Percentiles rank a stretch among this genome's conserved stretches.
Conservation (phyloP, 208 protist genomes). For the Crithidia fasciculata region DNA sequence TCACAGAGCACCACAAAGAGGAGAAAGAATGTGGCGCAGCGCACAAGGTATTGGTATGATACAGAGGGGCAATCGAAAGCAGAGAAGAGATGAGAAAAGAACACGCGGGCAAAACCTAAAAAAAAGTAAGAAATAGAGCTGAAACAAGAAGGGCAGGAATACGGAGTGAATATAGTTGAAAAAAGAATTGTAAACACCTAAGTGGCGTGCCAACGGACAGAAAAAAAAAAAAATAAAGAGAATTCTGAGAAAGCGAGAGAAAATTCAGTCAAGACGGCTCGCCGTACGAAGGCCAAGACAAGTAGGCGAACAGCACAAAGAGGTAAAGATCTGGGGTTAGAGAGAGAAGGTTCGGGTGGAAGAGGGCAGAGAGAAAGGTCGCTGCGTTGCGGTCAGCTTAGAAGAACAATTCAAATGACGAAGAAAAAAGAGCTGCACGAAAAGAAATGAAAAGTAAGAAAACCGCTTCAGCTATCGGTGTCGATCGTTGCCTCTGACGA, state of each 20-base stretch:
- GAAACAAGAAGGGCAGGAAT: background rate
- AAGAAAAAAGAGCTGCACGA: too few species aligned
- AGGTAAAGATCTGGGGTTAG: slow-evolving; percentile 3
- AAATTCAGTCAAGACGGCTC: too few species aligned
- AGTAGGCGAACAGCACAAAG: background rate
- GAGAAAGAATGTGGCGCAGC: slow-evolving; percentile 2
- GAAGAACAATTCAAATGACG: too few species aligned
- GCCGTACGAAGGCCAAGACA: too few species aligned
- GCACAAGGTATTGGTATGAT: background rate
- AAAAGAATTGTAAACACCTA: background rate
- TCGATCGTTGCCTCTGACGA: too few species aligned
- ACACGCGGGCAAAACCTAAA: background rate
- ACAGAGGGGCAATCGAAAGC: background rate
- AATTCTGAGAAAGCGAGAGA: background rate
- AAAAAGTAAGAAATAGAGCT: background rate
- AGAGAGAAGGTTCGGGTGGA: too few species aligned
- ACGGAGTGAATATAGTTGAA: too few species aligned
- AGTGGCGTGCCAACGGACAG: background rate
- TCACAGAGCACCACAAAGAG: background rate
- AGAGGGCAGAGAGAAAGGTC: too few species aligned
- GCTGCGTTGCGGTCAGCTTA: too few species aligned
- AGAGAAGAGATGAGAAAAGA: slow-evolving; percentile 4
- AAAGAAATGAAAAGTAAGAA: too few species aligned
- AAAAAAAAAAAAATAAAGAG: slow-evolving; percentile 1
- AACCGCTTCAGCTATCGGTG: too few species aligned